These are phyloP conservation scores for Pseudogymnoascus sp. DNA, from an alignment of 2,329 filamentous ascomycete species.

Conservation along the genomic window DNA sequence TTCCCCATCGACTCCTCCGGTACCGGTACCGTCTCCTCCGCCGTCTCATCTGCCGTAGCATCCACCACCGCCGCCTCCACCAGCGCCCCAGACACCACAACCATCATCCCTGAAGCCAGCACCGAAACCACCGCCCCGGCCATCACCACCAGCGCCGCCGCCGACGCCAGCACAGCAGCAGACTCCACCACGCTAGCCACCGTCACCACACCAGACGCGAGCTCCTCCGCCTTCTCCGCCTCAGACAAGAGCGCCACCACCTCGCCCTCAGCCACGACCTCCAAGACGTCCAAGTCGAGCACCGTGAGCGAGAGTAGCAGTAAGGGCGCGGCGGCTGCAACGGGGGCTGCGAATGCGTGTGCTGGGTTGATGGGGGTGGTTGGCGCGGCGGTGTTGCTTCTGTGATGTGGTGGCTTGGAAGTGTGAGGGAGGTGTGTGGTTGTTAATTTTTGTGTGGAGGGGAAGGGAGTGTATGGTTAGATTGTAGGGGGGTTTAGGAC, in stretches of 20 bases:
- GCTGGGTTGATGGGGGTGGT: background rate
- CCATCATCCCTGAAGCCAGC: background rate
- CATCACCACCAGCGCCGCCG: background rate
- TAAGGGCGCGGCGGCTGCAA: background rate
- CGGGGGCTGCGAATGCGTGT: background rate
- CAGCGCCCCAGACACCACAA: background rate
- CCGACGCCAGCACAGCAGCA: background rate
- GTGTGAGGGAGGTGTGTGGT: background rate
- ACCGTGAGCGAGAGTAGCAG: background rate
- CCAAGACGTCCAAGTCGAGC: background rate
- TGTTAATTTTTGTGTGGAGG: background rate
- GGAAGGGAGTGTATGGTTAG: background rate
- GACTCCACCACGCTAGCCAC: background rate
- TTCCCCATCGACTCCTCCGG: slow-evolving; percentile 19
- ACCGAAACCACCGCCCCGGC: background rate
- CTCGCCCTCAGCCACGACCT: background rate
- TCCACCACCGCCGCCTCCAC: background rate
- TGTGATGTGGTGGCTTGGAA: background rate
- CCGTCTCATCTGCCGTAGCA: background rate
- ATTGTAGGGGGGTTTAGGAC: background rate
- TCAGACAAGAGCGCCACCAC: background rate
- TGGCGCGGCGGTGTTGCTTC: background rate
- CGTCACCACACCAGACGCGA: background rate
- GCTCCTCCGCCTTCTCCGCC: background rate
- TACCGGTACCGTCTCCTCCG: background rate